These are phyloP conservation scores for Polytrichum formosum DNA, from an alignment of 225 moss, liverwort and hornwort species.

Conservation along the genomic window DNA sequence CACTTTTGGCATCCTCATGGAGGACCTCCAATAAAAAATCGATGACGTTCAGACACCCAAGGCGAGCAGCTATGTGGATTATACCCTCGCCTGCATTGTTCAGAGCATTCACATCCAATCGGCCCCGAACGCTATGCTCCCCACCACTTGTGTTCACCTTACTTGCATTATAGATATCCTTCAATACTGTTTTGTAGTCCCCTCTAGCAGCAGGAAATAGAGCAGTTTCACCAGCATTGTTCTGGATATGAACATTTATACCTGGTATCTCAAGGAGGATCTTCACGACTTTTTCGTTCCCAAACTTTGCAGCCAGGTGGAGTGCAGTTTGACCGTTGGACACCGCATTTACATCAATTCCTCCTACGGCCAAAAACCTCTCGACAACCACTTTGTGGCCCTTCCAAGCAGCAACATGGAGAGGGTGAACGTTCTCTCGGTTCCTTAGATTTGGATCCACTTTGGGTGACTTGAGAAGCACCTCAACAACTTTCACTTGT, in stretches of 20 bases:
- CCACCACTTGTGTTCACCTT: neutral
- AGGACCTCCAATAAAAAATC: neutral
- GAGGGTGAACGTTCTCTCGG: neutral
- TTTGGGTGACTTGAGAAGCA: neutral
- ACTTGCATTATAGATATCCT: neutral
- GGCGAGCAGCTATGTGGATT: constrained; percentile 1
- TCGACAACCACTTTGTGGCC: neutral
- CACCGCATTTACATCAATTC: too few species aligned
- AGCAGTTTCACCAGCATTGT: constrained; percentile 1
- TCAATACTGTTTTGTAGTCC: neutral
- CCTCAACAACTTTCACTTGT: neutral
- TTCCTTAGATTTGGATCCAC: too few species aligned
- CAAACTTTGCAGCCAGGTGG: neutral
- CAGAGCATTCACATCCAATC: neutral
- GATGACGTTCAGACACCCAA: neutral
- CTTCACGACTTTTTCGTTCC: neutral
- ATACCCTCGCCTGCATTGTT: neutral
- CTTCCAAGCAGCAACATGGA: neutral
- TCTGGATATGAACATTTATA: neutral
- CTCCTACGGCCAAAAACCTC: too few species aligned
- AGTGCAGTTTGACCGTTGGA: neutral
- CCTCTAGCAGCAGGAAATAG: constrained; percentile 4
- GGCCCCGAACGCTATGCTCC: neutral
- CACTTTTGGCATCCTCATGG: neutral
- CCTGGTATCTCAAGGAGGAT: neutral